Evolutionary conservation across 768 basidiomycete species (phyloP).

Genomic region (Naganishia antarctica): DNA sequence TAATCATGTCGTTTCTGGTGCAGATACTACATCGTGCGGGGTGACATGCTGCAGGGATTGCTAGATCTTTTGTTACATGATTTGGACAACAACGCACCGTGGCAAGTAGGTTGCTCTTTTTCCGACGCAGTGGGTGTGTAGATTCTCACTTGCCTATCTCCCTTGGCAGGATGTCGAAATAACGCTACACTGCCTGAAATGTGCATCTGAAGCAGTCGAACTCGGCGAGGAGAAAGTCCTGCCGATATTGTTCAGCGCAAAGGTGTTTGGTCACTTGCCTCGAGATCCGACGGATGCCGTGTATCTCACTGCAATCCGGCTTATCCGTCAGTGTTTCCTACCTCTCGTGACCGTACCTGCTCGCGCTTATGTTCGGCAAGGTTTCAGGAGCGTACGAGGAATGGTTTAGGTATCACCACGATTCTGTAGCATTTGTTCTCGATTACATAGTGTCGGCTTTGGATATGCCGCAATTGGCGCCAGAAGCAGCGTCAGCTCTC

Average conservation of each 20-base stretch:
- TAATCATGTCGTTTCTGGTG: neutral
- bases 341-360: too few relatives aligned
- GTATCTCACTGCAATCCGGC: slow-evolving; percentile 65
- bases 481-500: slow-evolving; percentile 71
- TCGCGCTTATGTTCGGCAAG: too few relatives aligned
- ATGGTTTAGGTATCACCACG: slow-evolving; percentile 49
- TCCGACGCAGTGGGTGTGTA: neutral
- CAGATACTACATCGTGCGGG: slow-evolving; percentile 73
- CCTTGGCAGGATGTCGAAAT: slow-evolving; percentile 75
- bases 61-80: slow-evolving; percentile 61
- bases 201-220: slow-evolving; percentile 79
- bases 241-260: slow-evolving; percentile 61
- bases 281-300: slow-evolving; percentile 58
- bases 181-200: slow-evolving; percentile 76
- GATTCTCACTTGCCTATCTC: neutral
- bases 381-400: slow-evolving; percentile 48
- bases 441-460: slow-evolving; percentile 61
- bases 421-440: slow-evolving; percentile 66
- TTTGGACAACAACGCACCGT: slow-evolving; percentile 52
- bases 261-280: slow-evolving; percentile 63
- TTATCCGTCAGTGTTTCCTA: slow-evolving; percentile 61
- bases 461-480: slow-evolving; percentile 38
- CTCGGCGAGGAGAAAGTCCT: slow-evolving; percentile 53
- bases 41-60: slow-evolving; percentile 72
- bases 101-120: slow-evolving; percentile 60